Percentiles rank a stretch among this genome's conserved stretches.
phyloP scores from a whole-genome alignment of 192 early-diverging fungal species.

The Mortierella alpina region DNA sequence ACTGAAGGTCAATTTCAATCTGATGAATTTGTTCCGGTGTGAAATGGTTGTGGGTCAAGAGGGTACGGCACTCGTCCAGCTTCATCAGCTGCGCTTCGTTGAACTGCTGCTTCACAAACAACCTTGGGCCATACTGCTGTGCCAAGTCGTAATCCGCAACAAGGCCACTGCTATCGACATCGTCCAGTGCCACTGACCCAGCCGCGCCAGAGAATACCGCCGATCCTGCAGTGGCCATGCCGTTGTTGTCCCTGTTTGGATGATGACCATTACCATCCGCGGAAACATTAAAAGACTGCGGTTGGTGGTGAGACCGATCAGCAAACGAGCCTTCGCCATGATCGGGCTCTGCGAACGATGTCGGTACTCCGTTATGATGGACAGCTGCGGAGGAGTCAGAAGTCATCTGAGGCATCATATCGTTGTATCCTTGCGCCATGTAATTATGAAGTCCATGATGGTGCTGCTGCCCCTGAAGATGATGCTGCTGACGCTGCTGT shows the following conservation, averaged over 20 bases:
- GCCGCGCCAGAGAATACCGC: neutral
- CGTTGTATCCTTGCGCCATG: neutral
- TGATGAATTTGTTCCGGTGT: slow-evolving; percentile 11
- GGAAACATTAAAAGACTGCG: too few relatives aligned
- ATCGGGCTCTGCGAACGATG: neutral
- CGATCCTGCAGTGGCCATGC: too few relatives aligned
- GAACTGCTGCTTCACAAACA: slow-evolving; percentile 4
- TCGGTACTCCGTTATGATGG: neutral
- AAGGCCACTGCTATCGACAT: neutral
- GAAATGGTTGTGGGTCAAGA: neutral
- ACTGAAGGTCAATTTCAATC: slow-evolving; percentile 6
- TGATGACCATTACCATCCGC: too few relatives aligned
- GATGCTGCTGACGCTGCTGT: slow-evolving; percentile 7
- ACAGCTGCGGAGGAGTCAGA: neutral
- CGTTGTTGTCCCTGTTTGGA: neutral
- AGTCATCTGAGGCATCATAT: slow-evolving; percentile 1
- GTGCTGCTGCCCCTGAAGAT: slow-evolving; percentile 21
- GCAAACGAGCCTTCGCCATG: too few relatives aligned
- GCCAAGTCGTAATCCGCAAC: neutral
- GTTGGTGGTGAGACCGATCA: too few relatives aligned
- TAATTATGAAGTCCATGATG: slow-evolving; percentile 8
- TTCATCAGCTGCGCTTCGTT: slow-evolving; percentile 32
- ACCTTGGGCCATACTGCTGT: neutral
- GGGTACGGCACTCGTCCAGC: slow-evolving; percentile 6
- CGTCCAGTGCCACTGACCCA: neutral